These are phyloP conservation scores for Blastomyces gilchristii DNA, from an alignment of 2,329 filamentous ascomycete genomes.

Conservation along the genomic window DNA sequence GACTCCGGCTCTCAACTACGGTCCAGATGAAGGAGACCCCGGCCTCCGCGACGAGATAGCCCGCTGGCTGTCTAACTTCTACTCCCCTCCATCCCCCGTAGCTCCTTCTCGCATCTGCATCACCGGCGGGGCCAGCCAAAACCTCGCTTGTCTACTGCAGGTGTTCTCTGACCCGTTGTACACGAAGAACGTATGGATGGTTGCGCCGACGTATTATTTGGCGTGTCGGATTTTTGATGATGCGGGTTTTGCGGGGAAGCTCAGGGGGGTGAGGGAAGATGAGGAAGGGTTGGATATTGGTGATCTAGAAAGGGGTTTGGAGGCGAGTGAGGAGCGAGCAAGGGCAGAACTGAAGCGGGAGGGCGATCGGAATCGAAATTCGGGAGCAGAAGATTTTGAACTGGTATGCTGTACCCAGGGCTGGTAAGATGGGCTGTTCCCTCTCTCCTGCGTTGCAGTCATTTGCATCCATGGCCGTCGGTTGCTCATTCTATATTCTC, in stretches of 20 bases:
- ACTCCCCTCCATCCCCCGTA: neutral
- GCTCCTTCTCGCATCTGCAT: conserved; percentile 43
- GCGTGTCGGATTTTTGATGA: conserved; percentile 79
- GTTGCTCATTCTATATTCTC: neutral
- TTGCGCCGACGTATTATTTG: conserved; percentile 75
- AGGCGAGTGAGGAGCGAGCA: conserved; percentile 40
- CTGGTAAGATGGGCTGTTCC: neutral
- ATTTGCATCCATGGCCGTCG: neutral
- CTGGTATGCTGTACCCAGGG: conserved; percentile 31
- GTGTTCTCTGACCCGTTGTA: conserved; percentile 69
- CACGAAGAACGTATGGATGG: conserved; percentile 68
- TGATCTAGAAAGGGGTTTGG: conserved; percentile 44
- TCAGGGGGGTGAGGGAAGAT: conserved; percentile 66
- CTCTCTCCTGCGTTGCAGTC: neutral
- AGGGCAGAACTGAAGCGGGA: neutral
- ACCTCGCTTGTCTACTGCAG: conserved; percentile 63
- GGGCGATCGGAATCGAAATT: neutral
- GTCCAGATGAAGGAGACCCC: conserved; percentile 60
- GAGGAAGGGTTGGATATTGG: conserved; percentile 64
- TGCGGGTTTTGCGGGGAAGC: conserved; percentile 56
- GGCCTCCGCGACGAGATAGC: conserved; percentile 51
- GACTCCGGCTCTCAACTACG: conserved; percentile 63
- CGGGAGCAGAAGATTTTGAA: conserved; percentile 28
- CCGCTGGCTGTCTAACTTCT: conserved; percentile 21
- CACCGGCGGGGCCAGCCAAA: conserved; percentile 77